Evolutionary conservation across 495 filamentous ascomycete species (phyloP).

Genomic region (Letharia lupina): DNA sequence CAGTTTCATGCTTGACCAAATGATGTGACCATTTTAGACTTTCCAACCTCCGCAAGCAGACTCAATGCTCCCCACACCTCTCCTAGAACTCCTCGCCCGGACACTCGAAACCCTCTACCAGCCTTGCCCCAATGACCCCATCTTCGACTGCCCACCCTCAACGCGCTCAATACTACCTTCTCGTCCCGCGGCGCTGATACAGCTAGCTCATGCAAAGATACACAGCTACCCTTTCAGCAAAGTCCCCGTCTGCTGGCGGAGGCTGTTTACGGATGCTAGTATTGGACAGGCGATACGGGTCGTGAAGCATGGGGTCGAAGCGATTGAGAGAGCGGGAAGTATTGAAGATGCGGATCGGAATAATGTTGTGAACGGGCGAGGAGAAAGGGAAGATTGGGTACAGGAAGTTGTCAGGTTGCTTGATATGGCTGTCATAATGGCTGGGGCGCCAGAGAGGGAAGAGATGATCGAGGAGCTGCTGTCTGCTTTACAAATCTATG

Average conservation of each 20-base stretch:
- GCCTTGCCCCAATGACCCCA: constrained; percentile 34
- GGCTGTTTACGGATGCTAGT: constrained; percentile 69
- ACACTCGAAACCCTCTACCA: constrained; percentile 2
- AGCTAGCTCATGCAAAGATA: constrained; percentile 51
- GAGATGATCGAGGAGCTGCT: constrained; percentile 51
- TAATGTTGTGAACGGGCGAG: not conserved
- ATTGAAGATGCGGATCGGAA: constrained; percentile 9
- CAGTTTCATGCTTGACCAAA: no score
- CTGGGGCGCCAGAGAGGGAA: constrained; percentile 61
- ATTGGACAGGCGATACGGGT: constrained; percentile 50
- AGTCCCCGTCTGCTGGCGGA: constrained; percentile 65
- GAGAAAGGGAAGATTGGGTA: constrained; percentile 28
- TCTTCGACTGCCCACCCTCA: constrained; percentile 35
- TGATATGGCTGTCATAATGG: constrained; percentile 75
- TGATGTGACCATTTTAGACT: no score
- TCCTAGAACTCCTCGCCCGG: not conserved
- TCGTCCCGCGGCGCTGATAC: constrained; percentile 33
- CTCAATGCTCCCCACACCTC: not conserved
- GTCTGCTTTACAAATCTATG: constrained; percentile 9
- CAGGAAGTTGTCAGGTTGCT: constrained; percentile 51
- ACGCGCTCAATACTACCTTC: constrained; percentile 31
- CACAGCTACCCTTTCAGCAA: constrained; percentile 69
- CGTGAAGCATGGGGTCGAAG: constrained; percentile 28
- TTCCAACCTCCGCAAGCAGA: not conserved
- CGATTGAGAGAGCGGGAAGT: constrained; percentile 12